Evolutionary conservation across 1,284 basidiomycete species (phyloP), one percentile per base, ranked within the genome.

Genomic region (Leccinum pseudoinsigne): DNA sequence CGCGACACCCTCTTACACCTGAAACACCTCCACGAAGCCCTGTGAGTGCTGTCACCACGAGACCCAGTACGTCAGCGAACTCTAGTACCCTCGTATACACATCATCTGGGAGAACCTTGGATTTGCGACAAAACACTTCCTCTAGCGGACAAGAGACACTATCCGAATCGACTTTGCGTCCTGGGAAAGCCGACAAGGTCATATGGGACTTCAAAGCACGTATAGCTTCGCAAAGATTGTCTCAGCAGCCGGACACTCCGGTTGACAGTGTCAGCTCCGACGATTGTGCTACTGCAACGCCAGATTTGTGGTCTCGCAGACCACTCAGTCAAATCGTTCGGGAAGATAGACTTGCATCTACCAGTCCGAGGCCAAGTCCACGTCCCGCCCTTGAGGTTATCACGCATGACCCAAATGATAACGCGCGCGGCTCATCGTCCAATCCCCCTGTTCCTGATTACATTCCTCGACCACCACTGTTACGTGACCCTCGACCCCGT

Each of bases 1-100:
- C 69, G 38, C 75, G 76, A 53, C 59, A 64, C 8, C 54, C 66
- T 34, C 31, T 34, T 34, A 34, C 31, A 34, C 31, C 31, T 42
- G 72, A 77, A 54, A 74, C 84, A 2, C 83, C 86, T 45, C 85
- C 86, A 58, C 82, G 81, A 28, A 88, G 87, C 59, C 88, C 88
- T 9, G 77, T 82, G 59, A 85, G 81, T 62, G 81, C 83, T 50
- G 72, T 76, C 38, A 82, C 81, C 62, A 81, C 82, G 9, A 74
- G 77, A 57, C 71, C 75, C 60, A 66, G 70, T 53, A 65, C 74
- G 50, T 74, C 78, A 51, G 63, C 72, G 34, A 69, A 67, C 38
- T 68, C 72, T 50, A 60, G 66, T 47, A 64, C 67, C 9, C 64
- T 71, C 10, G 38, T 67, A n/a, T 70, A 77, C 50, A 57, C 68